phyloP scores from a whole-genome alignment of 768 basidiomycete genomes.

The Pluteus cervinus region DNA sequence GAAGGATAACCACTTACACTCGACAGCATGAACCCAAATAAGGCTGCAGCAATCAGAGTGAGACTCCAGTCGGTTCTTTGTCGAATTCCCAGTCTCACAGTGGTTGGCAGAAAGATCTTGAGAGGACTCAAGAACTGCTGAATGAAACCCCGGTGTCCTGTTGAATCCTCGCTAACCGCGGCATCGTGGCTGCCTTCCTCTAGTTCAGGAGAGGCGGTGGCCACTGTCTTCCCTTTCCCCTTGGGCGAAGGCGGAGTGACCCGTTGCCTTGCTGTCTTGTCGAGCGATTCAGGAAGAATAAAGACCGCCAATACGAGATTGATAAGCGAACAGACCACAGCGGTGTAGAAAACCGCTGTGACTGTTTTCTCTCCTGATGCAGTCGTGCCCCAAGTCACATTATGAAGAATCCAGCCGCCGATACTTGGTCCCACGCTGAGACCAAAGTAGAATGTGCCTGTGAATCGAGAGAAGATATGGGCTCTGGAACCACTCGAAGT shows the following conservation, averaged over 20 bases:
- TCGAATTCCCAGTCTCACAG: constrained; percentile 30
- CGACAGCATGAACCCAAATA: constrained; percentile 63
- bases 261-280: constrained; percentile 29
- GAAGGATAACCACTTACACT: constrained; percentile 37
- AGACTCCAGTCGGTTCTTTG: constrained; percentile 74
- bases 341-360: constrained; percentile 43
- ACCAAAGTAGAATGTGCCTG: constrained; percentile 74
- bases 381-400: constrained; percentile 23
- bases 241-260: constrained; percentile 13
- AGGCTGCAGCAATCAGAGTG: constrained; percentile 56
- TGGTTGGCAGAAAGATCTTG: constrained; percentile 65
- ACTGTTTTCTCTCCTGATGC: constrained; percentile 22
- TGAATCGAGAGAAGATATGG: constrained; percentile 65
- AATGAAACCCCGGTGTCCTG: constrained; percentile 28
- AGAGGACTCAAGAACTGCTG: constrained; percentile 48
- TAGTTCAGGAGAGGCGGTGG: too few species aligned
- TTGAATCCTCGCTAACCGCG: too few species aligned
- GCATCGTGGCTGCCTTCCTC: too few species aligned
- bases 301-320: constrained; percentile 63
- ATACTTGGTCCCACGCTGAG: constrained; percentile 73
- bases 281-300: constrained; percentile 62
- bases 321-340: constrained; percentile 35
- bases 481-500: constrained; percentile 80
- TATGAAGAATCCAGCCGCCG: constrained; percentile 49
- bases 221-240: constrained; percentile 22